Percentiles rank a stretch among this genome's conserved stretches.
These are phyloP conservation scores for Leccinum variicolor DNA, from an alignment of 768 basidiomycete genomes.

Conservation along the genomic window DNA sequence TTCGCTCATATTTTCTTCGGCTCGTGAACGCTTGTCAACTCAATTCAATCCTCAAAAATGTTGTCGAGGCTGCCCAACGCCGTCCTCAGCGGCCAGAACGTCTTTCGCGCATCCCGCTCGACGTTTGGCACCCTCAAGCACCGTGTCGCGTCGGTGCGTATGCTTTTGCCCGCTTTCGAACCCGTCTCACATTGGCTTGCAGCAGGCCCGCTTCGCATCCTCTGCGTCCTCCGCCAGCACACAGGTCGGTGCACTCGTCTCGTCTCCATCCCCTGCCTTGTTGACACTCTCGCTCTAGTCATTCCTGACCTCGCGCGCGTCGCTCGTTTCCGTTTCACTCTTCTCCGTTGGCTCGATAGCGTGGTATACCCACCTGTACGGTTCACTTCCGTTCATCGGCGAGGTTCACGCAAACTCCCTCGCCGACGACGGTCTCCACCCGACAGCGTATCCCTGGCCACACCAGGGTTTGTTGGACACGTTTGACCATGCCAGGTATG, in stretches of 20 bases:
- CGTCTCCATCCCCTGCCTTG: not conserved
- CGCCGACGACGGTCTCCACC: slow-evolving; percentile 93
- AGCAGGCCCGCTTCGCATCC: slow-evolving; percentile 71
- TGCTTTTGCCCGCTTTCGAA: slow-evolving; percentile 4
- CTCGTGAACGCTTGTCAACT: slow-evolving; percentile 39
- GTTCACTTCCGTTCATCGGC: slow-evolving; percentile 81
- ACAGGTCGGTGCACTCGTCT: slow-evolving; percentile 50
- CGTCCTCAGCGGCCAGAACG: slow-evolving; percentile 59
- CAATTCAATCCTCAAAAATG: slow-evolving; percentile 61
- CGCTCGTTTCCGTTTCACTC: slow-evolving; percentile 71
- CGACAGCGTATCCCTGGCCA: slow-evolving; percentile 83
- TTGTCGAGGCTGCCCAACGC: slow-evolving; percentile 77
- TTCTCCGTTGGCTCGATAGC: slow-evolving; percentile 86
- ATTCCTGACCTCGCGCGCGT: slow-evolving; percentile 64
- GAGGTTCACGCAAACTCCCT: slow-evolving; percentile 92
- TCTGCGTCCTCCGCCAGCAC: slow-evolving; percentile 55
- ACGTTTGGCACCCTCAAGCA: slow-evolving; percentile 38
- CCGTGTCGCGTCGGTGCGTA: slow-evolving; percentile 50
- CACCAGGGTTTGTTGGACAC: slow-evolving; percentile 86
- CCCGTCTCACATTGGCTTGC: slow-evolving; percentile 10
- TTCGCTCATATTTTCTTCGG: slow-evolving; percentile 32
- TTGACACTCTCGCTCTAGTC: slow-evolving; percentile 39
- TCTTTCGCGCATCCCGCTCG: slow-evolving; percentile 44
- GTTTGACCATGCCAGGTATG: slow-evolving; percentile 95
- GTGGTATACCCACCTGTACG: slow-evolving; percentile 96